Percentiles rank a stretch among this genome's conserved stretches.
Conservation (phyloP, 2,329 filamentous ascomycete genomes). For the Calycina herbarum region DNA sequence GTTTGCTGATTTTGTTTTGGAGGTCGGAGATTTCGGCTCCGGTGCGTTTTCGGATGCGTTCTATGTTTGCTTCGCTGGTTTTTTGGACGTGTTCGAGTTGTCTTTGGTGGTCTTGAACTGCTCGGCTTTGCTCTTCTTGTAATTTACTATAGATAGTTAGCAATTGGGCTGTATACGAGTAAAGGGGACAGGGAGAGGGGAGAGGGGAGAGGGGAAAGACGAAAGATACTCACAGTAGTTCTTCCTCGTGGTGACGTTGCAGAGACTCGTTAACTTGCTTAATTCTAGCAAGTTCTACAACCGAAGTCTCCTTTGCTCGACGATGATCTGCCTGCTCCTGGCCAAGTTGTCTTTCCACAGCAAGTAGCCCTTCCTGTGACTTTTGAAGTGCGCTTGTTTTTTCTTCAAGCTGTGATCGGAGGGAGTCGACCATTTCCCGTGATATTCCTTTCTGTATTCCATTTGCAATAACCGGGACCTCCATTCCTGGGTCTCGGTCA, state of each 20-base stretch:
- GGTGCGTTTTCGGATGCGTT: conserved; percentile 48
- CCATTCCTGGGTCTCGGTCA: conserved; percentile 85
- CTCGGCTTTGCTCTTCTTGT: conserved; percentile 36
- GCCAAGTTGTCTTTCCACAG: conserved; percentile 57
- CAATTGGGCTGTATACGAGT: background rate
- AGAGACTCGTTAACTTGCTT: conserved; percentile 64
- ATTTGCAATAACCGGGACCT: conserved; percentile 77
- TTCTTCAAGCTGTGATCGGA: conserved; percentile 75
- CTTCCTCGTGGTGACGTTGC: conserved; percentile 68
- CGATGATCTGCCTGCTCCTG: conserved; percentile 75
- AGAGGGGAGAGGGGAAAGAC: background rate
- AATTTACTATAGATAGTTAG: conserved; percentile 35
- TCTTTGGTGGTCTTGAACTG: conserved; percentile 40
- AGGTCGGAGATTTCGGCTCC: conserved; percentile 66
- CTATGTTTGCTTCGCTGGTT: conserved; percentile 49
- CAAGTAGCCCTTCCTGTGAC: conserved; percentile 46
- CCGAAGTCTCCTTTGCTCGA: conserved; percentile 59
- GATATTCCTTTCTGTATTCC: conserved; percentile 87
- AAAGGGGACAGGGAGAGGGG: too few relatives aligned
- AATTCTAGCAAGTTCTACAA: conserved; percentile 50
- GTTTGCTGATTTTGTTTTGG: conserved; percentile 56
- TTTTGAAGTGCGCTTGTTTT: conserved; percentile 57
- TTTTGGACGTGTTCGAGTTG: conserved; percentile 50
- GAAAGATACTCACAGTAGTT: conserved; percentile 49
- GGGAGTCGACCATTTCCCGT: conserved; percentile 84